phyloP scores from a whole-genome alignment of 2,329 filamentous ascomycete genomes.

The Botrytis squamosa region DNA sequence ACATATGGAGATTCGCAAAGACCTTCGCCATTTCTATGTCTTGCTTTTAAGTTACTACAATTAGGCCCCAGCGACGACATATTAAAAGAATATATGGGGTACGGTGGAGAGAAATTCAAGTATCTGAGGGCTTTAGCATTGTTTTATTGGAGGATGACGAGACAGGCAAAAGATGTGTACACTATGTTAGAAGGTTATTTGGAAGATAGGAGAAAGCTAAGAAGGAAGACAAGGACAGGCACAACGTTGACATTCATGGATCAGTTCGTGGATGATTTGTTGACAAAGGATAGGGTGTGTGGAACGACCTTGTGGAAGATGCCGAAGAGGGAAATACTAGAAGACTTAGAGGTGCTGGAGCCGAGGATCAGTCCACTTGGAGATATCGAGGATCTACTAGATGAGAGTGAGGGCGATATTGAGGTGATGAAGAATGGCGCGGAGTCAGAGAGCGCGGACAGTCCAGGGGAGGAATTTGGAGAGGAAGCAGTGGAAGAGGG shows the following conservation, averaged over 20 bases:
- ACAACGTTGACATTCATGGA: slow-evolving; percentile 80
- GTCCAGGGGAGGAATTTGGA: slow-evolving; percentile 44
- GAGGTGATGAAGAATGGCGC: slow-evolving; percentile 27
- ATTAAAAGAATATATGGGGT: slow-evolving; percentile 74
- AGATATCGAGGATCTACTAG: slow-evolving; percentile 70
- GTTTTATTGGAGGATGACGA: slow-evolving; percentile 91
- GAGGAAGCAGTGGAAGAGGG: slow-evolving; percentile 36
- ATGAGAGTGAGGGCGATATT: slow-evolving; percentile 44
- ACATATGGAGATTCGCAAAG: slow-evolving; percentile 82
- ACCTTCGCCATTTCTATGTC: slow-evolving; percentile 88
- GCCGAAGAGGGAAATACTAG: slow-evolving; percentile 75
- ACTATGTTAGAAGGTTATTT: slow-evolving; percentile 76
- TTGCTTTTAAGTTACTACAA: slow-evolving; percentile 92
- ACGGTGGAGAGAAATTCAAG: slow-evolving; percentile 74
- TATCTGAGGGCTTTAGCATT: slow-evolving; percentile 87
- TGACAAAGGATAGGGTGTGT: slow-evolving; percentile 86
- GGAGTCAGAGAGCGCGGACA: slow-evolving; percentile 24
- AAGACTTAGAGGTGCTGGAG: slow-evolving; percentile 86
- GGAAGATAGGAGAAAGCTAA: slow-evolving; percentile 79
- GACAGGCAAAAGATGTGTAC: slow-evolving; percentile 79
- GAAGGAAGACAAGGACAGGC: slow-evolving; percentile 70
- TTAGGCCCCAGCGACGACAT: slow-evolving; percentile 78
- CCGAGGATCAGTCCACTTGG: slow-evolving; percentile 80
- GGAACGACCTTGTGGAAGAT: slow-evolving; percentile 92
- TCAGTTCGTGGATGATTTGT: slow-evolving; percentile 87